Evolutionary conservation across 2,329 filamentous ascomycete species (phyloP), one percentile per base, ranked within the genome.

Genomic region (Cytospora piceicola): DNA sequence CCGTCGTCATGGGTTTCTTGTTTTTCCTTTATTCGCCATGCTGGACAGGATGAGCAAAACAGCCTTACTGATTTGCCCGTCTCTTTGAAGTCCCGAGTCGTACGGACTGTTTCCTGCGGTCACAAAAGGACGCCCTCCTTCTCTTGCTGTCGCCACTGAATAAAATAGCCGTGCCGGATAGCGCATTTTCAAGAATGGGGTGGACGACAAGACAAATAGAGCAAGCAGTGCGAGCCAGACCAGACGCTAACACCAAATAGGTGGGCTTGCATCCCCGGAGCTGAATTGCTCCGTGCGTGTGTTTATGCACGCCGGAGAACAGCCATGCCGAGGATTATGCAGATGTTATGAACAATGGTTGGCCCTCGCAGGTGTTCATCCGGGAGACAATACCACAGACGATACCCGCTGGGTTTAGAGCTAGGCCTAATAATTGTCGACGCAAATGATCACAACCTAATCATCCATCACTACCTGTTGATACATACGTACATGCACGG

Each of bases 271-370:
- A 56, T n/a, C 36, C 53, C 32, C 58, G 58, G 63, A 65, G 58
- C 52, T 39, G 53, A 29, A 29, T 11, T 17, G 42, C 60, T 66
- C 64, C 64, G 64, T 27, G 42, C 51, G 30, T 32, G 42, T 42
- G 46, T 46, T 65, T 32, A 63, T 67, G 64, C 46, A 60, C 34
- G 58, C 54, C 57, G 51, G 60, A 17, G 60, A 17, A 32, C 22
- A 15, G 12, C 32, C 52, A 29, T 51, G 52, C 60, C 60, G 60
- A 54, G 29, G 49, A 3, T 63, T 63, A 20, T 63, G 60, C 60
- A 56, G n/a, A 49, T 7, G 14, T 30, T 29, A n/a, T 29, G 49
- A 24, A 29, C 20, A 5, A n/a, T 27, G 39, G 53, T 27, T 22
- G 27, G 52, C 42, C 54, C 55, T 22, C 12, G 32, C 11, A 34